phyloP scores from a whole-genome alignment of 768 basidiomycete species.

The Psilocybe azurescens region DNA sequence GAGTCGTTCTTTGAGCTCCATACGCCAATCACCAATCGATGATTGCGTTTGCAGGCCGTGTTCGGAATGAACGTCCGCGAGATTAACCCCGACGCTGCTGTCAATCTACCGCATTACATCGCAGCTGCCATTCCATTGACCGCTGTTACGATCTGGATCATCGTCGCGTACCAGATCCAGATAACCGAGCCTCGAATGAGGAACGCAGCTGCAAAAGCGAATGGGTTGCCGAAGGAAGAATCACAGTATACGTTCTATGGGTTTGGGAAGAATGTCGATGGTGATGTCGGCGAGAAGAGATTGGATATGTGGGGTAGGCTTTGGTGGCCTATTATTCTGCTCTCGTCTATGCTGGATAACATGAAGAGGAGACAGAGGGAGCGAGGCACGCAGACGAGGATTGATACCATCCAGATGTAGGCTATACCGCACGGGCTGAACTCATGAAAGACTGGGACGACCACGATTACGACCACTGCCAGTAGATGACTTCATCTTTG shows the following conservation, averaged over 20 bases:
- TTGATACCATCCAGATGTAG: background rate
- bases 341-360: slow-evolving; percentile 20
- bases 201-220: background rate
- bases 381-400: slow-evolving; percentile 4
- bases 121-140: slow-evolving; percentile 47
- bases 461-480: background rate
- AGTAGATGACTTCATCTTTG: background rate
- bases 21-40: background rate
- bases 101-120: slow-evolving; percentile 43
- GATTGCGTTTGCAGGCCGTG: slow-evolving; percentile 37
- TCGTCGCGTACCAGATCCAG: slow-evolving; percentile 49
- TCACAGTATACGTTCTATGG: slow-evolving; percentile 3
- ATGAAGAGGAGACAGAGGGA: slow-evolving; percentile 14
- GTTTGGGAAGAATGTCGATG: background rate
- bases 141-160: slow-evolving; percentile 47
- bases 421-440: background rate
- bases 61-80: slow-evolving; percentile 64
- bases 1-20: slow-evolving; percentile 11
- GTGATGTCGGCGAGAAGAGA: slow-evolving; percentile 7
- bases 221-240: background rate
- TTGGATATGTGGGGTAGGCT: slow-evolving; percentile 22
- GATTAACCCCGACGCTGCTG: slow-evolving; percentile 35
- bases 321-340: slow-evolving; percentile 24
- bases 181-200: slow-evolving; percentile 20
- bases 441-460: background rate